Evolutionary conservation across 2,329 filamentous ascomycete species (phyloP), one percentile per base, ranked within the genome.

Genomic region (Arthroderma sp.): DNA sequence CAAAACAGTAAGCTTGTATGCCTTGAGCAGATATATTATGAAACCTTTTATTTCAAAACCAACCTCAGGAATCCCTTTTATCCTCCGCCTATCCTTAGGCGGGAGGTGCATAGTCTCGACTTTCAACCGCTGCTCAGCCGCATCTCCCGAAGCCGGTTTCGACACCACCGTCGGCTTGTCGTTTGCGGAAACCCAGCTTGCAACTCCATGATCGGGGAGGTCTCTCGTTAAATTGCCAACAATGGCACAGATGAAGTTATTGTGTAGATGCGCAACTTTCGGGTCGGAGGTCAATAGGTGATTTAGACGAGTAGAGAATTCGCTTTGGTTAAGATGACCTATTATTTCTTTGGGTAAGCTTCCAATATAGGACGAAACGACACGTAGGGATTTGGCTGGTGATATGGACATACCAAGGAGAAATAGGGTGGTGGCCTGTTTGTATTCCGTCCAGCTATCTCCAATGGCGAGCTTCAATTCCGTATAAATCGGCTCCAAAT

Each of bases 41-140:
- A 22, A 3, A 22, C 15, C 15, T 22, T 22, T 22, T 22, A 22
- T 22, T 22, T 22, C 15, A 22, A 47, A 34, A 40, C 62, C 48
- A 61, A 71, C 69, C 53, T 74, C 68, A 42, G 68, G 64, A 47
- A 75, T 70, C 8, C 61, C 68, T 58, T 78, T 78, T 42, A 78
- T 60, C 46, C 78, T 66, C 53, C 76, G 70, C 49, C 78, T 64
- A 56, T 81, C 78, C 48, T 77, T 62, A 1, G 76, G 68, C 39
- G 72, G 74, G 38, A 81, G 58, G 45, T 73, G 69, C 77, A 81
- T 82, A 9, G 80, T 70, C 62, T 82, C 78, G 29, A 69, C 69
- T 62, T 80, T 81, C 41, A 80, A 60, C 50, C 77, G 62, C 58
- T 80, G 77, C 57, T 81, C 77, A 36, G 72, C 71, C 44, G 73